These are phyloP conservation scores for Amauroascus niger DNA, from an alignment of 2,329 filamentous ascomycete genomes.

Conservation along the genomic window DNA sequence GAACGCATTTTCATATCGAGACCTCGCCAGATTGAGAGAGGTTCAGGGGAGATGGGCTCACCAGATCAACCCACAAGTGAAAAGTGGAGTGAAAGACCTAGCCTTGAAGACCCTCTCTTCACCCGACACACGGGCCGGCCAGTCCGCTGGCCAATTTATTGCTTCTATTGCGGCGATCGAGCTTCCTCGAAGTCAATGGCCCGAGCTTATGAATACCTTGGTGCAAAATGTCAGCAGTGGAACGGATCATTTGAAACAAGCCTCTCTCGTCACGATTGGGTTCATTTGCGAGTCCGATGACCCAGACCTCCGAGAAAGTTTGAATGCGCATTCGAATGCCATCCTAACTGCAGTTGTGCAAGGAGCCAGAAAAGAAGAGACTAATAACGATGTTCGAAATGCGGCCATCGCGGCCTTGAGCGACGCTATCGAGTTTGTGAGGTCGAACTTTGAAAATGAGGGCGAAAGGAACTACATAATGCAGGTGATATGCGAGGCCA, in stretches of 20 bases:
- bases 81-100: slow-evolving; percentile 77
- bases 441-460: slow-evolving; percentile 98
- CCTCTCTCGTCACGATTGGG: slow-evolving; percentile 90
- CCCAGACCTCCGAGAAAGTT: slow-evolving; percentile 66
- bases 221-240: slow-evolving; percentile 90
- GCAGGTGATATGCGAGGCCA: slow-evolving; percentile 99
- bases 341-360: slow-evolving; percentile 97
- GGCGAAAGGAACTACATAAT: slow-evolving; percentile 99
- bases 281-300: slow-evolving; percentile 98
- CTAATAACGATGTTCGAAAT: slow-evolving; percentile 79
- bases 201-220: slow-evolving; percentile 75
- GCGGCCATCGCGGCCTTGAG: slow-evolving; percentile 89
- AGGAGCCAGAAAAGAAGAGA: slow-evolving; percentile 91
- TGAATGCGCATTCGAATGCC: slow-evolving; percentile 85
- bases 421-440: slow-evolving; percentile 94
- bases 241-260: slow-evolving; percentile 79
- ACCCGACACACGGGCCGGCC: slow-evolving; percentile 69
- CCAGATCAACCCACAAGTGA: slow-evolving; percentile 70
- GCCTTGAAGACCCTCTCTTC: slow-evolving; percentile 82
- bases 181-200: slow-evolving; percentile 86
- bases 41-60: slow-evolving; percentile 89
- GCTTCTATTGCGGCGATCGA: slow-evolving; percentile 92
- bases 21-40: slow-evolving; percentile 74
- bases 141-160: slow-evolving; percentile 88
- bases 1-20: slow-evolving; percentile 94